Base-by-base conservation (phyloP, 163 green algal genomes). In the Coccomyxa subellipsoidea region DNA sequence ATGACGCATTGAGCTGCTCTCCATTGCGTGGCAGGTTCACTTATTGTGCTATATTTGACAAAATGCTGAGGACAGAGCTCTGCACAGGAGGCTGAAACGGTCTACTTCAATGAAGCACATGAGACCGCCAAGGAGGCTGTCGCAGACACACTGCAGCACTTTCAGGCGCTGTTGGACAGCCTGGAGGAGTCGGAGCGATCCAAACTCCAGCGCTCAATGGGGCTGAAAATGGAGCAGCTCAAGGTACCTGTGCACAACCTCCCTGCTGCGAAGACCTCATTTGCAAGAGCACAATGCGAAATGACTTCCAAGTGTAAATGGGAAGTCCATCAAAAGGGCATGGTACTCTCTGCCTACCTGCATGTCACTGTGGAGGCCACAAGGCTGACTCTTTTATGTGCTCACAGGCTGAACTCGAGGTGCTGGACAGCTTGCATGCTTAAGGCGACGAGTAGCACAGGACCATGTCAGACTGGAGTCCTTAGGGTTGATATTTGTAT, bases 201-300 rank as follows among this genome's bases (percentile, higher is more conserved):
- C 18, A 93, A 91, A 79, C 82, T 97, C 54, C 88, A 94, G 84
- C 78, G 94, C 0, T 84, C 80, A 10, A 96, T 95, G 92, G 94
- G 93, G 0, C 82, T 97, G 47, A 97, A 97, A 72, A 97, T 97
- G 85, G 93, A 96, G 82, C 94, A 98, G 80, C 90, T 98, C 29
- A 96, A 96, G 86, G 91, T 90, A 71, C 5, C 7, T 53, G 25
- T 54, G 5, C n/a, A 31, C 38, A 66, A 38, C 10, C 53, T 77
- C 32, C 47, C n/a, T n/a, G n/a, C n/a, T n/a, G n/a, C n/a, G n/a
- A n/a, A 47, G 4, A 82, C n/a, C 34, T 31, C 32, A 53, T n/a
- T n/a, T n/a, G n/a, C n/a, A n/a, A n/a, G n/a, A n/a, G n/a, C n/a
- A n/a, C n/a, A n/a, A n/a, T n/a, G n/a, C n/a, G n/a, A n/a, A n/a